Evolutionary conservation across 2,329 filamentous ascomycete genomes (phyloP).

Genomic region (Ilyonectria sp.): DNA sequence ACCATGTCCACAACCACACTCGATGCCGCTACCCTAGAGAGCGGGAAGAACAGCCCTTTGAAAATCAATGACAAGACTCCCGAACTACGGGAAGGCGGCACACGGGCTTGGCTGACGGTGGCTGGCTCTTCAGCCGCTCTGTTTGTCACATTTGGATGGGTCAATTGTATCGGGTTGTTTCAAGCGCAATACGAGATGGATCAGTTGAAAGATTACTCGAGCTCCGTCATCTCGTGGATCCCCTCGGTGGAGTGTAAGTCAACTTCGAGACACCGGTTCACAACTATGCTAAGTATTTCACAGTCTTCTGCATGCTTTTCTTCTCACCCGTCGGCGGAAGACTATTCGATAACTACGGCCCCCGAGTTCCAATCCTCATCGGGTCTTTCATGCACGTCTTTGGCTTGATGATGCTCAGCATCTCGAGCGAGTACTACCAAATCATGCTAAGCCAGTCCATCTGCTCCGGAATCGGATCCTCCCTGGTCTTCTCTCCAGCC

Average conservation of each 20-base stretch:
- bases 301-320: constrained; percentile 53
- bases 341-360: constrained; percentile 73
- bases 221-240: constrained; percentile 66
- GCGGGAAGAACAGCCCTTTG: constrained; percentile 2
- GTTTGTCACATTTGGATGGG: constrained; percentile 47
- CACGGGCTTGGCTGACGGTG: constrained; percentile 36
- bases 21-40: constrained; percentile 33
- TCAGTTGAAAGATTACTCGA: constrained; percentile 58
- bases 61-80: constrained; percentile 8
- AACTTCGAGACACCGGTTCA: neutral
- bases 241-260: constrained; percentile 58
- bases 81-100: constrained; percentile 27
- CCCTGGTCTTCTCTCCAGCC: constrained; percentile 34
- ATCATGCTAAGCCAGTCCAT: constrained; percentile 46
- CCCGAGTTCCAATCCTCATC: constrained; percentile 63
- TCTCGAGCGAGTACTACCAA: constrained; percentile 54
- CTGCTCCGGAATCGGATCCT: constrained; percentile 36
- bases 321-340: constrained; percentile 44
- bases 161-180: constrained; percentile 59
- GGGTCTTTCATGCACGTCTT: constrained; percentile 69
- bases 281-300: neutral
- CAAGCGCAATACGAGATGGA: constrained; percentile 64
- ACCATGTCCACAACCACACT: constrained; percentile 27
- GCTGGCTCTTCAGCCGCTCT: constrained; percentile 37
- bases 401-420: constrained; percentile 71